Evolutionary conservation across 1,139 yeast species (phyloP), one percentile per base, ranked within the genome.

Genomic region (Trichomonascaceae sp.): DNA sequence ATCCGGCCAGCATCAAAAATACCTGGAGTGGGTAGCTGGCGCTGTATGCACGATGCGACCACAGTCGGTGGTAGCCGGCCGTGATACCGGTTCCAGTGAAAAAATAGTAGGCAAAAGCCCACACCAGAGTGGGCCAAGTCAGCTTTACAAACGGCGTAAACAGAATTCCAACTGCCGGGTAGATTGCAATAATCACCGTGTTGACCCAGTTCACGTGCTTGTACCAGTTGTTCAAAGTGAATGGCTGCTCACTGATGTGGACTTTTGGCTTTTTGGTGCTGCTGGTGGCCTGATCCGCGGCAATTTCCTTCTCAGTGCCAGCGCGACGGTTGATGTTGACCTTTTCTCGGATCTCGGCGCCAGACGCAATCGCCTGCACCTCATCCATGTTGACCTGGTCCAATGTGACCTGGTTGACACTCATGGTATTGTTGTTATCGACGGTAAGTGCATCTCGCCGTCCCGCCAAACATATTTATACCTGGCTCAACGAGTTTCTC

Each of bases 131-230:
- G 57, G 76, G 71, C 48, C 54, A 46, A 38, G 68, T 67, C 36
- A 89, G 72, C 11, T 76, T 75, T 13, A 73, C 72, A 37, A 54
- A 57, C 20, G 68, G 56, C 20, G 81, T 74, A 32, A 65, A 54
- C 41, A 56, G 49, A 38, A 78, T 46, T 27, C 95, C 96, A 42
- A 62, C 52, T 2, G 64, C 37, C 9, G 99, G 99, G 37, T 87
- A 60, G 17, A 71, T 60, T 30, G 76, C 65, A 34, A 87, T 92
- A 44, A 89, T 65, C n/a, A 74, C 64, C 44, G 84, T 64, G 60
- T 89, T 89, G 50, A 92, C 66, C 98, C 98, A 89, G 64, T 89
- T 89, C 55, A 89, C 64, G 60, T 89, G 95, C 52, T 75, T 61
- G 54, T 76, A 64, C 92, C 95, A 87, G 65, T 89, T 89, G 40